Conservation (phyloP, 1,284 basidiomycete genomes). For the Abortiporus biennis region DNA sequence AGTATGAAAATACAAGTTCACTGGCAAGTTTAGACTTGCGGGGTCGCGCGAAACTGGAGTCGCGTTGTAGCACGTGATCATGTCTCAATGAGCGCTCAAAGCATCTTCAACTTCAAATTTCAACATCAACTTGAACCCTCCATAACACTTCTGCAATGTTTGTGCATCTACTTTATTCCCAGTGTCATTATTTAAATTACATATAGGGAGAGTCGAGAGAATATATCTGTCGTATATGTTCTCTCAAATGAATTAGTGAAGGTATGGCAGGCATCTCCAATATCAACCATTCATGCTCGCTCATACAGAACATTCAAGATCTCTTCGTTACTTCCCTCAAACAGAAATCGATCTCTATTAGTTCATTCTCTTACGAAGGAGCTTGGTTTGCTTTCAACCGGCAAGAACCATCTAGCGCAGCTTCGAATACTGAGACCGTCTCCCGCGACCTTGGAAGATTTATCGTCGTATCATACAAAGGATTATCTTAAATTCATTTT, state of each 20-base stretch:
- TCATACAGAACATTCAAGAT: conserved; percentile 27
- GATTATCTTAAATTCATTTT: conserved; percentile 55
- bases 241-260: conserved; percentile 52
- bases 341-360: conserved; percentile 70
- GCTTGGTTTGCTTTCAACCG: conserved; percentile 45
- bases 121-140: no score
- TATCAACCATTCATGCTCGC: conserved; percentile 14
- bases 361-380: conserved; percentile 71
- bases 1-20: no score
- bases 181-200: no score
- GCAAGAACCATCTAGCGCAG: conserved; percentile 15
- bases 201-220: no score
- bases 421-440: conserved; percentile 47
- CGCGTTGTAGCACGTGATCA: no score
- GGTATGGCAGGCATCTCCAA: conserved; percentile 22
- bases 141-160: no score
- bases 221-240: conserved; percentile 37
- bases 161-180: no score
- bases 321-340: conserved; percentile 77
- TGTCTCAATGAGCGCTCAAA: no score
- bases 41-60: no score
- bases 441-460: conserved; percentile 43
- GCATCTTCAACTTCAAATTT: no score
- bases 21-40: no score
- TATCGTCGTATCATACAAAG: conserved; percentile 49